Percentiles rank a stretch among this genome's conserved stretches.
Evolutionary conservation across 208 protist species (phyloP).

Genomic region (Strigomonas galati): DNA sequence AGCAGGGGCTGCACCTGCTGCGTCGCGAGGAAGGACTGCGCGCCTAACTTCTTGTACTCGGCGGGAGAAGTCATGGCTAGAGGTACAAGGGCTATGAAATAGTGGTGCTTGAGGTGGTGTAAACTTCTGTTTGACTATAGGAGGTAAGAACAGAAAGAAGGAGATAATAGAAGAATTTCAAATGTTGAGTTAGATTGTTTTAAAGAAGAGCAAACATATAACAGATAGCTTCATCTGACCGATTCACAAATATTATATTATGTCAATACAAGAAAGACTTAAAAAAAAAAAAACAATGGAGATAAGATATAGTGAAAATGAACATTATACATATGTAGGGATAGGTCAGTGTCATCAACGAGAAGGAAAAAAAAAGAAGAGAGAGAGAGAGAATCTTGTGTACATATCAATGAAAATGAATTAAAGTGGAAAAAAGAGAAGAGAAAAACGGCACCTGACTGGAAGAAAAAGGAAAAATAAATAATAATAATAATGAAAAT

Average conservation of each 20-base stretch:
- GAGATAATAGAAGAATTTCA: background rate
- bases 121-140: background rate
- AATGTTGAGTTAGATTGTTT: background rate
- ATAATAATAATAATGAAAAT: background rate
- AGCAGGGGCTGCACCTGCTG: constrained; percentile 32
- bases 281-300: too few species aligned
- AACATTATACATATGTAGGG: too few species aligned
- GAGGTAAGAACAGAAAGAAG: background rate
- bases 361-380: constrained; percentile 9
- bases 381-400: background rate
- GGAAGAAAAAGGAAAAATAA: constrained; percentile 16
- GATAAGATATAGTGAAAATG: too few species aligned
- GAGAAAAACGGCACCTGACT: background rate
- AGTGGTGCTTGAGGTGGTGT: background rate
- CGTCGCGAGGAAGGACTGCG: constrained; percentile 27
- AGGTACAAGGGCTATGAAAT: background rate
- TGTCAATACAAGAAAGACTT: constrained; percentile 6
- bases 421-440: background rate
- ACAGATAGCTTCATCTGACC: background rate
- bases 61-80: constrained; percentile 26
- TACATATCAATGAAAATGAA: background rate
- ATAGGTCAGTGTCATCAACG: too few species aligned
- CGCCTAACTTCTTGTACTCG: constrained; percentile 34
- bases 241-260: background rate
- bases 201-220: too few species aligned